Evolutionary conservation across 176 grass and related monocot genomes (phyloP).

Genomic region (Triticum turgidum): DNA sequence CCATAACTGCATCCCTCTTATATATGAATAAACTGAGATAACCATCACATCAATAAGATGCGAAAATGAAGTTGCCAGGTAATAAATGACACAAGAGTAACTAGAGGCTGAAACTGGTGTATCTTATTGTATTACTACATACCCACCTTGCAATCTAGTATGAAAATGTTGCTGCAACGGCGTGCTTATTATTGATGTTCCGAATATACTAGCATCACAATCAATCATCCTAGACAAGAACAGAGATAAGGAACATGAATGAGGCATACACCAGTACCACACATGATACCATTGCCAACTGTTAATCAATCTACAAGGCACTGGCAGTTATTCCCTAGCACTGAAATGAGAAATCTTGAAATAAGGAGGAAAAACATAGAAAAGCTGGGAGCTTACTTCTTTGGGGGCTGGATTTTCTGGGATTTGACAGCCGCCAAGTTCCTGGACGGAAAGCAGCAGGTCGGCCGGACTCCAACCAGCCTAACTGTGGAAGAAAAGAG

Average conservation of each 20-base stretch:
- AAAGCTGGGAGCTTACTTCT: slow-evolving; percentile 54
- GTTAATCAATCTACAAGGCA: background rate
- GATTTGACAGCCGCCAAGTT: slow-evolving; percentile 44
- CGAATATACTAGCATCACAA: background rate
- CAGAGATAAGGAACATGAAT: background rate
- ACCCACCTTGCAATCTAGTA: background rate
- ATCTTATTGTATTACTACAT: too few species aligned
- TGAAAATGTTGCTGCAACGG: background rate
- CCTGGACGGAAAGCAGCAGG: slow-evolving; percentile 31
- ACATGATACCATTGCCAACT: background rate
- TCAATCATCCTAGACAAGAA: background rate
- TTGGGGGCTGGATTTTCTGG: slow-evolving; percentile 57
- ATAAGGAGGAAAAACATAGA: too few species aligned
- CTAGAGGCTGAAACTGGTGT: too few species aligned
- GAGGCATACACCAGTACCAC: background rate
- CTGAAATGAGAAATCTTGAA: background rate
- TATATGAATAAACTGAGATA: background rate
- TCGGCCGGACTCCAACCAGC: slow-evolving; percentile 23
- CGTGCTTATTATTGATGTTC: background rate
- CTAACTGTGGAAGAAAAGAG: slow-evolving; percentile 38
- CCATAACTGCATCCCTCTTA: background rate
- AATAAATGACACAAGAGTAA: background rate
- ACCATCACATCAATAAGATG: background rate
- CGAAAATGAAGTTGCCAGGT: background rate
- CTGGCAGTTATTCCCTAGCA: background rate